phyloP scores from a whole-genome alignment of 345 rosid genomes.

The Mallotus nudiflorus region DNA sequence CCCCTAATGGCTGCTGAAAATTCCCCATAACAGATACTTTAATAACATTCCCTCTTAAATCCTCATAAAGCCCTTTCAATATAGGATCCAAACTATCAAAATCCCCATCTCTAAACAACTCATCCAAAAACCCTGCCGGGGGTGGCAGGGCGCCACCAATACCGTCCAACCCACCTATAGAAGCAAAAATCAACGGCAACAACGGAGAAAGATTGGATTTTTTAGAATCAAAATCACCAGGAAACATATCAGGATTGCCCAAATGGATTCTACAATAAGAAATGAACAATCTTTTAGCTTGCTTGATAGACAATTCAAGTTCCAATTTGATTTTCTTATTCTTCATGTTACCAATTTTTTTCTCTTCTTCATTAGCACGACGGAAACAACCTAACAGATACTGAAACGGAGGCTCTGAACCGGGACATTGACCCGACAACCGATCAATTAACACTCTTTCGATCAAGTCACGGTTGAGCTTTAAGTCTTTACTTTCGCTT shows the following conservation, averaged over 20 bases:
- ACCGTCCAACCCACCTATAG: constrained; percentile 50
- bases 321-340: constrained; percentile 64
- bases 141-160: constrained; percentile 23
- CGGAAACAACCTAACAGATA: constrained; percentile 77
- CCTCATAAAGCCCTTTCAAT: constrained; percentile 78
- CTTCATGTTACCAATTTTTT: constrained; percentile 82
- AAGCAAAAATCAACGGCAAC: constrained; percentile 64
- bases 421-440: constrained; percentile 61
- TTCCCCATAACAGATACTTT: constrained; percentile 82
- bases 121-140: constrained; percentile 79
- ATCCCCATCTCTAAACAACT: constrained; percentile 76
- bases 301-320: constrained; percentile 59
- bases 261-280: constrained; percentile 80
- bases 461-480: constrained; percentile 66
- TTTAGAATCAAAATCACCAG: constrained; percentile 11
- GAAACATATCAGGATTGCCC: constrained; percentile 71
- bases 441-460: constrained; percentile 86
- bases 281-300: constrained; percentile 65
- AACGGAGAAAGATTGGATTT: constrained; percentile 55
- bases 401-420: constrained; percentile 59
- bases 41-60: constrained; percentile 78
- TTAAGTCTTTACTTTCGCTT: constrained; percentile 77
- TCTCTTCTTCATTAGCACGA: constrained; percentile 73
- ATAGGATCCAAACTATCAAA: constrained; percentile 78
- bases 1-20: constrained; percentile 86